Conservation (phyloP, 2,329 filamentous ascomycete species). For the Daldinia eschscholtzii region DNA sequence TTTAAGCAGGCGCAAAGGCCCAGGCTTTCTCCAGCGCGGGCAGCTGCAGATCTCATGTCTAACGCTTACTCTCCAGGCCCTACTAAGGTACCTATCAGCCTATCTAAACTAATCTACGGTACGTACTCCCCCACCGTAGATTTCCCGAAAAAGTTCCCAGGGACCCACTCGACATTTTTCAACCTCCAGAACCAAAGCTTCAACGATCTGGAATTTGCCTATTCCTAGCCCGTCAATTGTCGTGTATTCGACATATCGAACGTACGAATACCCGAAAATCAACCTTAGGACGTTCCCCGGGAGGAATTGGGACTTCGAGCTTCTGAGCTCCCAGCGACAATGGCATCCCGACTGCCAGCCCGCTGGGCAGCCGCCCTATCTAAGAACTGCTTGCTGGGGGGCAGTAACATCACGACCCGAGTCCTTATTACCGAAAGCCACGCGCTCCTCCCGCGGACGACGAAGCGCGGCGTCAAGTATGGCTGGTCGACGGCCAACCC, state of each 20-base stretch:
- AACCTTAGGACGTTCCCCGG: neutral
- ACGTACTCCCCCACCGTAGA: constrained; percentile 29
- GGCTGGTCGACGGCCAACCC: constrained; percentile 71
- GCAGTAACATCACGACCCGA: constrained; percentile 39
- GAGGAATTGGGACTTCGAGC: constrained; percentile 35
- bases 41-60: neutral
- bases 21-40: constrained; percentile 10
- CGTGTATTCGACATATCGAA: neutral
- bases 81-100: neutral
- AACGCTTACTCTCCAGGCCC: neutral
- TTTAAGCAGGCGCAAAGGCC: constrained; percentile 4
- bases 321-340: constrained; percentile 50
- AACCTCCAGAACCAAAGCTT: constrained; percentile 22
- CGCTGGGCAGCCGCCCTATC: constrained; percentile 59
- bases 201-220: constrained; percentile 9
- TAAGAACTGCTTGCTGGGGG: constrained; percentile 46
- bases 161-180: constrained; percentile 34
- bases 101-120: constrained; percentile 5
- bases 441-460: constrained; percentile 61
- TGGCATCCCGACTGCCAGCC: constrained; percentile 62
- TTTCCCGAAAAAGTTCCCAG: constrained; percentile 27
- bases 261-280: neutral
- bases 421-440: constrained; percentile 51
- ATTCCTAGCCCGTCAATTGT: neutral
- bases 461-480: constrained; percentile 66